Evolutionary conservation across 129 eudicot genomes (phyloP).

Genomic region (Flaveria trinervia): DNA sequence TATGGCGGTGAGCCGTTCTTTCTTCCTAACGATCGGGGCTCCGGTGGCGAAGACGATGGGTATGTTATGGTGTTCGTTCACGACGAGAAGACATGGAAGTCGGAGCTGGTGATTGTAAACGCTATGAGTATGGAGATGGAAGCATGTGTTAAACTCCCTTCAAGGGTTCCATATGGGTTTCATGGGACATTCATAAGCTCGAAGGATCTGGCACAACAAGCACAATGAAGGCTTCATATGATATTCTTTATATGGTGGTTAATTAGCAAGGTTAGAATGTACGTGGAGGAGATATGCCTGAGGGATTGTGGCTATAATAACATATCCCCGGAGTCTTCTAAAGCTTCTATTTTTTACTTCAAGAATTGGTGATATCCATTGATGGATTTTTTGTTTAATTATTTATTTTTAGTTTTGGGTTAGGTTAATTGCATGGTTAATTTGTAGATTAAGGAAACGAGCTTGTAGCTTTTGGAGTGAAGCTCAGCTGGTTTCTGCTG

Average conservation of each 20-base stretch:
- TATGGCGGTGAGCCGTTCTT: conserved; percentile 65
- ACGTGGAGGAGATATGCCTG: conserved; percentile 31
- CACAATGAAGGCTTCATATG: not conserved
- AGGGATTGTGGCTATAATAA: conserved; percentile 36
- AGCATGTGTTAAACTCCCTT: conserved; percentile 49
- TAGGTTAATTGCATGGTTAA: conserved; percentile 11
- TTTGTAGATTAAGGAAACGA: conserved; percentile 29
- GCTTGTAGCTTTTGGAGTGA: conserved; percentile 53
- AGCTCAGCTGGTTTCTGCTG: conserved; percentile 74
- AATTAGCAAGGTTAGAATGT: conserved; percentile 9
- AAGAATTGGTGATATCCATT: not conserved
- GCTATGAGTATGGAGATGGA: conserved; percentile 49
- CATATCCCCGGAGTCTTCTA: conserved; percentile 51
- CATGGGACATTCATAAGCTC: conserved; percentile 64
- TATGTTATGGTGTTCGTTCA: conserved; percentile 53
- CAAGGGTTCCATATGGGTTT: conserved; percentile 62
- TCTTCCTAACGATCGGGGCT: conserved; percentile 31
- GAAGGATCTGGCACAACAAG: conserved; percentile 48
- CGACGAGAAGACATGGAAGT: conserved; percentile 56
- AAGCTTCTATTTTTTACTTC: not conserved
- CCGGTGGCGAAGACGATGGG: conserved; percentile 49
- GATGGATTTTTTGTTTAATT: not conserved
- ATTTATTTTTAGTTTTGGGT: not conserved
- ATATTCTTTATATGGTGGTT: not conserved
- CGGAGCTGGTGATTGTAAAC: conserved; percentile 50